Conservation (phyloP, 306 rosid species). For the Begonia fuchsioides region DNA sequence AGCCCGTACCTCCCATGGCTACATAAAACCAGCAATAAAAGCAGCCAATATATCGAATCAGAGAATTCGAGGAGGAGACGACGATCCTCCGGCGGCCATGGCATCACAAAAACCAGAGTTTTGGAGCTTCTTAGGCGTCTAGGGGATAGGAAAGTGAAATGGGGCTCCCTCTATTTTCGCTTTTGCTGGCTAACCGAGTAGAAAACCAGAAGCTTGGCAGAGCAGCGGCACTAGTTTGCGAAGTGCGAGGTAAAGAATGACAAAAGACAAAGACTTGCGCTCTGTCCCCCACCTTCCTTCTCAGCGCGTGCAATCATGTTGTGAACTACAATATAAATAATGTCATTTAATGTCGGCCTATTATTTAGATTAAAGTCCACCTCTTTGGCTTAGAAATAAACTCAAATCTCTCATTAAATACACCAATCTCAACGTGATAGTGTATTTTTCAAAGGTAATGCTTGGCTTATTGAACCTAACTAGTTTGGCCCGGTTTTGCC, state of each 20-base stretch:
- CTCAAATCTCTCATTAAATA: no score
- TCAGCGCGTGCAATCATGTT: background rate
- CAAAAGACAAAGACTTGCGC: background rate
- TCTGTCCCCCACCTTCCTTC: background rate
- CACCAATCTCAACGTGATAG: no score
- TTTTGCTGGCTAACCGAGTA: background rate
- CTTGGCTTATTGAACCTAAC: no score
- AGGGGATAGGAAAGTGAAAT: constrained; percentile 24
- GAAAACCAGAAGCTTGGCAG: constrained; percentile 22
- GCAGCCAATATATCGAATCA: background rate
- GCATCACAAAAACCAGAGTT: constrained; percentile 25
- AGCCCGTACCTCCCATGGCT: constrained; percentile 2
- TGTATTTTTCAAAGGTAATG: no score
- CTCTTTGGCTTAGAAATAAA: no score
- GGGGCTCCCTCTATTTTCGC: constrained; percentile 5
- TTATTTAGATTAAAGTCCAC: no score
- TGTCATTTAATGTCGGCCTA: no score
- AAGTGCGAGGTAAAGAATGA: background rate
- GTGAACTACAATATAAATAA: background rate
- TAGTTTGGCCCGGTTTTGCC: no score
- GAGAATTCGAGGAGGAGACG: constrained; percentile 3
- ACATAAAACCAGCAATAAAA: constrained; percentile 11
- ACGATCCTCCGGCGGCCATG: constrained; percentile 8
- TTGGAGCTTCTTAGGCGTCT: constrained; percentile 6
- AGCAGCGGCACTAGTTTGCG: background rate